Conservation (phyloP, 2,329 filamentous ascomycete species). For the Fusarium torreyae region DNA sequence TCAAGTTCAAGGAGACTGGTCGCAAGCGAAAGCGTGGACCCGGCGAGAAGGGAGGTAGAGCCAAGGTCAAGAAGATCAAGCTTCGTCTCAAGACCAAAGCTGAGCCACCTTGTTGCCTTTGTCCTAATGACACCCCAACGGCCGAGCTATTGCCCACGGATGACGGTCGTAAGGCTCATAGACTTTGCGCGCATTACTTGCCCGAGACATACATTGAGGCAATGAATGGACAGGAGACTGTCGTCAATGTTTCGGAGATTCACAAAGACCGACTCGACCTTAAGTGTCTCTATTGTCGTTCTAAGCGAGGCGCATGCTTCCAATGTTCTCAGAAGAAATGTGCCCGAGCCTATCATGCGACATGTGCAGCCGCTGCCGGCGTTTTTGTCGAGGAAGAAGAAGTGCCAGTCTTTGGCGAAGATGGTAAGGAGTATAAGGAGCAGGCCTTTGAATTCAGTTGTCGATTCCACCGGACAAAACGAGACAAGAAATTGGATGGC, state of each 20-base stretch:
- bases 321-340: conserved; percentile 98
- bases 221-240: conserved; percentile 78
- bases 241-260: conserved; percentile 85
- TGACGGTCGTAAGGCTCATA: conserved; percentile 88
- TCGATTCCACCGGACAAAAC: conserved; percentile 91
- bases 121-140: conserved; percentile 88
- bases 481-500: conserved; percentile 81
- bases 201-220: conserved; percentile 90
- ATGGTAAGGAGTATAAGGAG: conserved; percentile 92
- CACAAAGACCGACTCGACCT: conserved; percentile 90
- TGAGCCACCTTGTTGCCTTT: conserved; percentile 89
- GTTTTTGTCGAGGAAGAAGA: conserved; percentile 91
- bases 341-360: conserved; percentile 92
- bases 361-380: conserved; percentile 91
- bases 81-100: conserved; percentile 79
- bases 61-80: conserved; percentile 84
- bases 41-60: conserved; percentile 58
- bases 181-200: conserved; percentile 90
- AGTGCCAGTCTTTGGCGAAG: conserved; percentile 88
- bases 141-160: conserved; percentile 90
- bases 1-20: conserved; percentile 72
- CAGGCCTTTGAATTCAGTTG: conserved; percentile 95
- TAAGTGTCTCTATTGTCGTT: conserved; percentile 95
- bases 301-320: conserved; percentile 95
- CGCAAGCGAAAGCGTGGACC: conserved; percentile 72